These are phyloP conservation scores for Triticum timopheevii DNA, from an alignment of 176 grass and related monocot genomes.

Conservation along the genomic window DNA sequence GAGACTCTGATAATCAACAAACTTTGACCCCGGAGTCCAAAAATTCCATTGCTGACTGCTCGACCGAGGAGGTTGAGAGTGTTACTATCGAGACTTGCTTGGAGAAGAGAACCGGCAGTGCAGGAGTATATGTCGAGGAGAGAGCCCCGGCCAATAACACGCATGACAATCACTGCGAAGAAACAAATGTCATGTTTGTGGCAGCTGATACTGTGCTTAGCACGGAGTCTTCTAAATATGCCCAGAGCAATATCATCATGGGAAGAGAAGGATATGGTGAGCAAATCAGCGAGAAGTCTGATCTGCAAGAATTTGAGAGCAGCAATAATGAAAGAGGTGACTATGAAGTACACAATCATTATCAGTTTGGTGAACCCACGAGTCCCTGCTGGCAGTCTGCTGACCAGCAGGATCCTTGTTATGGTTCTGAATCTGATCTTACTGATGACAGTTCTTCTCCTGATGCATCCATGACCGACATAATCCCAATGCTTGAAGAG, in stretches of 20 bases:
- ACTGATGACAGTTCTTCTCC: constrained; percentile 63
- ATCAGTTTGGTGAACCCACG: constrained; percentile 49
- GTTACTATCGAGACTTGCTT: neutral
- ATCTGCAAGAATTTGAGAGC: neutral
- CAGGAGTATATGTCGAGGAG: neutral
- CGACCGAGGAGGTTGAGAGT: constrained; percentile 7
- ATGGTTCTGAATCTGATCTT: constrained; percentile 47
- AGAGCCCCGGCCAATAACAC: neutral
- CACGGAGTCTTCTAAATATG: constrained; percentile 19
- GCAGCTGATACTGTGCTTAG: neutral
- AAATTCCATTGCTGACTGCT: neutral
- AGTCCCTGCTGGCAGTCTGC: constrained; percentile 51
- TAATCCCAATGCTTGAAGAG: constrained; percentile 74
- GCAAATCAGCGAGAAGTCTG: constrained; percentile 15
- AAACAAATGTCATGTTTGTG: neutral
- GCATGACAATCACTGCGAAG: neutral
- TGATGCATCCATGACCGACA: constrained; percentile 69
- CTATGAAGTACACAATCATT: constrained; percentile 6
- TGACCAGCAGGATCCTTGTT: constrained; percentile 28
- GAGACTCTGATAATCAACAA: neutral
- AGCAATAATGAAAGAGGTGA: neutral
- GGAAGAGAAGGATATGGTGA: constrained; percentile 24
- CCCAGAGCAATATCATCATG: neutral
- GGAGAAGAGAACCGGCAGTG: neutral
- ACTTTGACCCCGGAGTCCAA: neutral